Conservation (phyloP, 2,329 filamentous ascomycete species). For the Clonostachys chloroleuca region DNA sequence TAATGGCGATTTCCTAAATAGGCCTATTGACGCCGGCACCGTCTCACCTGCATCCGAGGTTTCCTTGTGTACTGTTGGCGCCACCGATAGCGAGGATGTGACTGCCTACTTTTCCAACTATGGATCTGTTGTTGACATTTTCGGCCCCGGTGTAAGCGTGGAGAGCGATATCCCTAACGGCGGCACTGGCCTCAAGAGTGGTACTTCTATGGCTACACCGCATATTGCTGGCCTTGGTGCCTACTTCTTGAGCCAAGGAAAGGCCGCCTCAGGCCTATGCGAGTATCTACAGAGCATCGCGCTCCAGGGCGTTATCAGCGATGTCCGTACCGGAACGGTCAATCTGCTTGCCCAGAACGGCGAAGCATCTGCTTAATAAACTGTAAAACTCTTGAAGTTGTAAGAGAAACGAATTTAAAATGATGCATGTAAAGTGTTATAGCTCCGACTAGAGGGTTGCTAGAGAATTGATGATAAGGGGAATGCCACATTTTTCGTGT, state of each 20-base stretch:
- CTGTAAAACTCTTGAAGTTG: no score
- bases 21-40: slow-evolving; percentile 35
- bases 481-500: no score
- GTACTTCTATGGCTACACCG: slow-evolving; percentile 55
- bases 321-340: slow-evolving; percentile 60
- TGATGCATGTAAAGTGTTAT: no score
- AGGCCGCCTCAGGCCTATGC: slow-evolving; percentile 27
- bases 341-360: slow-evolving; percentile 99
- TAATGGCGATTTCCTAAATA: slow-evolving; percentile 30
- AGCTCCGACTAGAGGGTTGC: no score
- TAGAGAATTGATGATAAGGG: no score
- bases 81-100: slow-evolving; percentile 30
- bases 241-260: slow-evolving; percentile 52
- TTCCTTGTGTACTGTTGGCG: slow-evolving; percentile 45
- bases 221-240: slow-evolving; percentile 59
- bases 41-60: slow-evolving; percentile 43
- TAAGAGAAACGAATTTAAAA: no score
- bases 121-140: slow-evolving; percentile 39
- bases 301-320: slow-evolving; percentile 28
- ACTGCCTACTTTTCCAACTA: slow-evolving; percentile 48
- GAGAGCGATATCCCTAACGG: slow-evolving; percentile 39
- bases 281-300: slow-evolving; percentile 59
- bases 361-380: slow-evolving; percentile 25
- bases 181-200: slow-evolving; percentile 37
- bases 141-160: slow-evolving; percentile 42